Evolutionary conservation across 306 rosid species (phyloP), one percentile per base, ranked within the genome.

Genomic region (Acacia melanoxylon): DNA sequence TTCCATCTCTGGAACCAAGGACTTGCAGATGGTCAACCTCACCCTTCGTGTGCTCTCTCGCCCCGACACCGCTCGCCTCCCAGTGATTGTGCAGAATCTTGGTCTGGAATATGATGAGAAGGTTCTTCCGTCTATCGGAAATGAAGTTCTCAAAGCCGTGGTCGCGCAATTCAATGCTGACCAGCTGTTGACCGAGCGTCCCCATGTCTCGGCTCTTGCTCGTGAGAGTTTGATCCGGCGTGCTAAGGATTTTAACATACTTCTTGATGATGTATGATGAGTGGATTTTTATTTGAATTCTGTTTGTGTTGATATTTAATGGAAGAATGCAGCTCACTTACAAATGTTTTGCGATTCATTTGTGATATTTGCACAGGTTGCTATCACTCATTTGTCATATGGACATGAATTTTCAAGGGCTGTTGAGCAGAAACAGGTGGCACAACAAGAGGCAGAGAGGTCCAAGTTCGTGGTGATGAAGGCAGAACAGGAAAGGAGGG

Each of bases 81-180:
- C 99, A 0, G 65, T 82, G 16, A 95, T 95, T 52, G 89, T 95
- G 62, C 93, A 92, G 70, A 95, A 93, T 75, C 89, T 95, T 2
- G 98, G 99, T 9, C 97, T 95, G 15, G 98, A 95, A 61, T 95
- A 95, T 76, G 99, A 95, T 65, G 99, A 95, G 90, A 95, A 95
- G 78, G 99, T 95, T 52, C 95, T 93, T 17, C 99, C 98, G 0
- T 91, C 96, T 0, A 95, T 95, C 29, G 98, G 99, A 0, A 95
- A 95, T 49, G 99, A 95, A 86, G 99, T 95, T 0, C 72, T 95
- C 10, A 95, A 95, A 27, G 91, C 98, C 54, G 98, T 92, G 10
- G 99, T 95, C 4, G 98, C 97, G 0, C 98, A 94, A 33, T 94
- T 94, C 85, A 94, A 94, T 69, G 98, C 98, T 4, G 98, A 94